These are phyloP conservation scores for Colletotrichum sidae DNA, from an alignment of 2,329 filamentous ascomycete species.

Conservation along the genomic window DNA sequence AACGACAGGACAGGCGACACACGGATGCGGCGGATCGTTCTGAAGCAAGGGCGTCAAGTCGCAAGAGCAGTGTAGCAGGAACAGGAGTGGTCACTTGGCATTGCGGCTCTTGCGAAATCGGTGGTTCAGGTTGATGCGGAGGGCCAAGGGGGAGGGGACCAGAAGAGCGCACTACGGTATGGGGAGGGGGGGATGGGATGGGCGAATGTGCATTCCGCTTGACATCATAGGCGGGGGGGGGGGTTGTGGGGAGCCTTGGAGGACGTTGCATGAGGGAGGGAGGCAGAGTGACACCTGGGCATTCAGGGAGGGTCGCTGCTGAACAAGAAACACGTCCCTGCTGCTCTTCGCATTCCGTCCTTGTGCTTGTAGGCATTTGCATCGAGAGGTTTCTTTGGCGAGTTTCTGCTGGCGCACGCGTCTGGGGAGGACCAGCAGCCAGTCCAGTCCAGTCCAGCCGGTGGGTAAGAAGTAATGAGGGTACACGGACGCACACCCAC, in stretches of 20 bases:
- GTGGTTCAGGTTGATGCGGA: constrained; percentile 12
- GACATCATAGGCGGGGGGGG: constrained; percentile 36
- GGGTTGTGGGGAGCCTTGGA: constrained; percentile 24
- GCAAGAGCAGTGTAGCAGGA: constrained; percentile 7
- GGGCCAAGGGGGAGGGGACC: neutral
- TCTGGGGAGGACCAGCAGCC: too few species aligned
- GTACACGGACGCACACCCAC: too few species aligned
- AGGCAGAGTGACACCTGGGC: constrained; percentile 33
- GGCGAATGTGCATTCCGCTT: constrained; percentile 19
- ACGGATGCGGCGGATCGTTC: constrained; percentile 26
- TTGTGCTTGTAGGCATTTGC: constrained; percentile 1
- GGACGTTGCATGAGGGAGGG: constrained; percentile 32
- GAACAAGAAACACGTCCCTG: constrained; percentile 33
- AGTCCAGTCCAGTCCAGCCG: too few species aligned
- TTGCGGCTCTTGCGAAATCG: constrained; percentile 33
- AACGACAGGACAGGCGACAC: neutral
- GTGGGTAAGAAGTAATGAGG: too few species aligned
- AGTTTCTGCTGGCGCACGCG: constrained; percentile 1
- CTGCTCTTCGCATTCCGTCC: constrained; percentile 8
- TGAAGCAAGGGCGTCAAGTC: neutral
- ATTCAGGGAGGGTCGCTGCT: constrained; percentile 35
- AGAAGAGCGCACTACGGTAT: too few species aligned
- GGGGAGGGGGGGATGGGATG: constrained; percentile 1
- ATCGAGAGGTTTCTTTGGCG: constrained; percentile 10
- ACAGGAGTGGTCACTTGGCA: constrained; percentile 21